Base-by-base conservation (phyloP, 164 flowering plant genomes). In the Kalanchoe fedtschenkoi region DNA sequence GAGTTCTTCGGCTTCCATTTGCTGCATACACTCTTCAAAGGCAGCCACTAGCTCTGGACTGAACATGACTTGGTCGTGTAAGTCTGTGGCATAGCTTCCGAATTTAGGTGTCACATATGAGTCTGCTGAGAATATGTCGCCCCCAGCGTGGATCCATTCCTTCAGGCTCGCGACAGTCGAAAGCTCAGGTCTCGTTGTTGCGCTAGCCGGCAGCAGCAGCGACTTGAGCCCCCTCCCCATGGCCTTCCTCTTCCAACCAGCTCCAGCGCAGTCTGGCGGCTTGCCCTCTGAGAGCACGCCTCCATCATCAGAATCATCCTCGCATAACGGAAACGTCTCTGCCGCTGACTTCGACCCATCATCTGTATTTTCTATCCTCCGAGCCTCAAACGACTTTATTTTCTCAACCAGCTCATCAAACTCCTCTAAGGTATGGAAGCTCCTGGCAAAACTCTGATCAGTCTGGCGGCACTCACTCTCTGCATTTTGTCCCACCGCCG, bases 21-120 rank as follows among this genome's bases (percentile, higher is more conserved):
- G 17, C 15, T 26, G 56, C 56, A 51, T 51, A 3, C 32, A 24
- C 32, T 51, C 56, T 51, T 51, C 56, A 26, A 51, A 51, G 3
- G 16, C 32, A 26, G 56, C 56, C 32, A 51, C 56, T 51, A 51
- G 30, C 56, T 51, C 56, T 0, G 56, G 56, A 51, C 56, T 51
- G 26, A 51, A 51, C 33, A 51, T 26, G 17, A 17, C 56, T 10
- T 10, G 26, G 15, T 51, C 32, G 1, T 28, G 13, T 4, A 15
- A 17, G 8, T 51, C 56, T 4, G 8, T 51, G 16, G n/a, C 56
- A 51, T 26, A 51, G 56, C 32, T 51, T 51, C 56, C 56, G 6
- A 51, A 51, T 51, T 51, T 51, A 26, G 56, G 56, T 26, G 56
- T 51, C 32, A 11, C 8, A 26, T 51, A 51, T 26, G 56, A 24